Base-by-base conservation (phyloP, 345 rosid species). In the Murraya koenigii region DNA sequence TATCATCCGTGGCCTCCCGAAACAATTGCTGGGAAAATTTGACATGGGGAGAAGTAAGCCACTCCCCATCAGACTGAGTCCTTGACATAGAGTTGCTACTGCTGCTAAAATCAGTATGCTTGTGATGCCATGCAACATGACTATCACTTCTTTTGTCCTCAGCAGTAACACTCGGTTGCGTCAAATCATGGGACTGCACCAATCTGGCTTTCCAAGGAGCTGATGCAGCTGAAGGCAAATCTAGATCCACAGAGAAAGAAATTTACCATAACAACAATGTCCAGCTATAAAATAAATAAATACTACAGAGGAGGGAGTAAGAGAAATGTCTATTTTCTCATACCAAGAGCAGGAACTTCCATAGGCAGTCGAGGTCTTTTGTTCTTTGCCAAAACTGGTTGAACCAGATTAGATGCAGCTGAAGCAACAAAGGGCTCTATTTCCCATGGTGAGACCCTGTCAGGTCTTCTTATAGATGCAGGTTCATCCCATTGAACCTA, bases 401-500 rank as follows among this genome's bases (percentile, higher is more conserved):
- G 96, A 75, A 85, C 79, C 69, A 83, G 70, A 80, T 82, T 85
- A 36, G 85, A 55, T 6, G 86, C 78, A 75, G 81, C 86, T 28
- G 93, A 87, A 71, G 90, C 78, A 56, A 81, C 78, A 74, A 86
- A 90, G 8, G 95, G 93, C 75, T 95, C 97, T 35, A 93, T 86
- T 76, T 95, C 99, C 99, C 99, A 95, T 58, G 97, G 91, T 32
- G 99, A 95, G 87, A 95, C 96, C 86, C 89, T 87, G 28, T 89
- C 89, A 9, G 96, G 99, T 84, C 98, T 90, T 78, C 79, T 80
- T 73, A 93, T 84, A 11, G 89, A 85, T 68, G 99, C 92, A 75
- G 93, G 89, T 80, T 94, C 99, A 84, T 96, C 99, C 99, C 98
- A 96, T 66, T 92, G 97, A 75, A 94, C 90, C 99, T 96, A 35